These are phyloP conservation scores for Dictyostelium firmibasis DNA, from an alignment of 78 protist species.

Conservation along the genomic window DNA sequence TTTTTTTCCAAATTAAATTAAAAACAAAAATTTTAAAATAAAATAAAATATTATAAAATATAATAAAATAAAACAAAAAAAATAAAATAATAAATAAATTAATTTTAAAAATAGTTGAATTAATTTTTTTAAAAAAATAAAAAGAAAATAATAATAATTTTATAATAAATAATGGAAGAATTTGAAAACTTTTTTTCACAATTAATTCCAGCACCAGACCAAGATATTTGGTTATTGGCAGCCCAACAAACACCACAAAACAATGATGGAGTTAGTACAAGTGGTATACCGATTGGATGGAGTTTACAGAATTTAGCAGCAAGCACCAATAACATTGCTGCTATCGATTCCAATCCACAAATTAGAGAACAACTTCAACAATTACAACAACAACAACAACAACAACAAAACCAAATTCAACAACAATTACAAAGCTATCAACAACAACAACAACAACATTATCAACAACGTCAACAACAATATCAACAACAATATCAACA, in stretches of 20 bases:
- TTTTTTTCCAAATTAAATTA: too few relatives aligned
- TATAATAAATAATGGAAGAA: constrained; percentile 28
- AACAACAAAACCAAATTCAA: constrained; percentile 15
- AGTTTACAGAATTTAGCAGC: neutral
- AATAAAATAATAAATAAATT: neutral
- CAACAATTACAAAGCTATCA: constrained; percentile 6
- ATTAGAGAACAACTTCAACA: constrained; percentile 9
- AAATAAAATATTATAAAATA: too few relatives aligned
- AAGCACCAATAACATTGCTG: neutral
- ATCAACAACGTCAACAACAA: constrained; percentile 21
- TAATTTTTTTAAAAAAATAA: neutral
- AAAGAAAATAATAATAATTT: neutral
- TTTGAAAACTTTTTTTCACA: constrained; percentile 65
- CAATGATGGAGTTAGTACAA: constrained; percentile 3
- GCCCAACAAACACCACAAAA: neutral
- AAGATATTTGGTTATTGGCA: constrained; percentile 47
- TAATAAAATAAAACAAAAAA: too few relatives aligned
- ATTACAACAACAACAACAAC: constrained; percentile 40
- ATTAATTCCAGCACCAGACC: constrained; percentile 57
- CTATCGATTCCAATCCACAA: constrained; percentile 1
- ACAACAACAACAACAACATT: constrained; percentile 41
- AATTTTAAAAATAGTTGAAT: too few relatives aligned
- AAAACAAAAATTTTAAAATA: too few relatives aligned
- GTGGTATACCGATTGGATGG: constrained; percentile 14
- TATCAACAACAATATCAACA: constrained; percentile 28